Base-by-base conservation (phyloP, 2,329 filamentous ascomycete species). In the Aspergillus felis region DNA sequence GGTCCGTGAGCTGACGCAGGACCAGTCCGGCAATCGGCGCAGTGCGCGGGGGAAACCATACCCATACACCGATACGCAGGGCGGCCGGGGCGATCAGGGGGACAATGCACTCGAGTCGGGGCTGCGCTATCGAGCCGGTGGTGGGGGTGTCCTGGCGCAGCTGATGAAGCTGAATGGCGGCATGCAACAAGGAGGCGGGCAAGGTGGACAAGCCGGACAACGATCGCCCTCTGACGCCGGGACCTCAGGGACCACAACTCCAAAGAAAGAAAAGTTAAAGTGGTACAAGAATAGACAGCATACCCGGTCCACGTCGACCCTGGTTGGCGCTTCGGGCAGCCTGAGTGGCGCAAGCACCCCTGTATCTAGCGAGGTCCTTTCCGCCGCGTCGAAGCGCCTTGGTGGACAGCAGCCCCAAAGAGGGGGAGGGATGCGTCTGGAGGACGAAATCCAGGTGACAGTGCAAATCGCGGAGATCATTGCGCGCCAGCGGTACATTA, bases 401-500 rank as follows among this genome's bases (percentile, higher is more conserved):
- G 62, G 61, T 6, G 62, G 61, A 5, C 62, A 66, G 8, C 64
- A 63, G 29, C 46, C 54, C 2, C 51, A 17, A 8, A 28, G 27
- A 4, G 57, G 63, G 5, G 54, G 57, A 2, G 61, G 61, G 20
- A 56, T 65, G 25, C 60, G 65, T 22, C 61, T 72, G 2, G 71
- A 74, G 53, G 78, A 84, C 17, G 80, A 85, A 59, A 80, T 83
- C 47, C 78, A 79, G 56, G 84, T 87, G 63, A 85, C 82, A 3
- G 78, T 84, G 3, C 83, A 87, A 67, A 82, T 88, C 60, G 83
- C 83, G 12, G 82, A 85, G 57, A 92, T 89, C 17, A 82, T 96
- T 22, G 86, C 87, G 38, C 84, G 92, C 2, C 92, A 96, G 65
- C 84, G 85, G 55, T 97, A 96, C 70, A 81, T 97, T 12, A 82